A percentile compares a stretch with the other conserved stretches of the same genome.
Conservation (phyloP, 257 asterid species). For the Solanum medicagineum region DNA sequence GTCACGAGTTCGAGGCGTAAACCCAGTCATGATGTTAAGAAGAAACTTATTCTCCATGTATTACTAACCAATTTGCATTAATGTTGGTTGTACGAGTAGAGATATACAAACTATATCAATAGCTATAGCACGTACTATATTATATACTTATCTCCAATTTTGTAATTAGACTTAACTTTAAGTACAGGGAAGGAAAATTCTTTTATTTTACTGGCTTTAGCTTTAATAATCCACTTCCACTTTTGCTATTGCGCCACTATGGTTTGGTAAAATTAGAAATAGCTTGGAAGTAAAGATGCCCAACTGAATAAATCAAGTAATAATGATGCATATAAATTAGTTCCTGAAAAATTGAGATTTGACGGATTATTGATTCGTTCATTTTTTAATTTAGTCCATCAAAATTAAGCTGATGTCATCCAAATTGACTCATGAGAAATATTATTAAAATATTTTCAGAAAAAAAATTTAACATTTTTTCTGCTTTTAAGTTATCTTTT, state of each 20-base stretch:
- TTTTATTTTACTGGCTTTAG: slow-evolving; percentile 13
- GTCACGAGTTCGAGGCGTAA: no score
- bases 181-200: neutral
- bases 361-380: no score
- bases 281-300: slow-evolving; percentile 16
- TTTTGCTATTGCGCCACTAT: slow-evolving; percentile 5
- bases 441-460: neutral
- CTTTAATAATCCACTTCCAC: slow-evolving; percentile 13
- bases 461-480: neutral
- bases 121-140: neutral
- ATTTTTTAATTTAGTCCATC: neutral
- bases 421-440: neutral
- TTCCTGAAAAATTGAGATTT: neutral
- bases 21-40: neutral
- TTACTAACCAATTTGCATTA: neutral
- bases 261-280: slow-evolving; percentile 12
- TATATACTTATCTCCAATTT: neutral
- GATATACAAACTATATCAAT: neutral
- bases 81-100: neutral
- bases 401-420: no score
- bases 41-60: neutral
- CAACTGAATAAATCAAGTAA: neutral
- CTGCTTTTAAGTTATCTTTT: neutral
- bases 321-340: neutral
- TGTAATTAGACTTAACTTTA: neutral